Conservation (phyloP, 768 basidiomycete genomes). For the Hypholoma sublateritium region DNA sequence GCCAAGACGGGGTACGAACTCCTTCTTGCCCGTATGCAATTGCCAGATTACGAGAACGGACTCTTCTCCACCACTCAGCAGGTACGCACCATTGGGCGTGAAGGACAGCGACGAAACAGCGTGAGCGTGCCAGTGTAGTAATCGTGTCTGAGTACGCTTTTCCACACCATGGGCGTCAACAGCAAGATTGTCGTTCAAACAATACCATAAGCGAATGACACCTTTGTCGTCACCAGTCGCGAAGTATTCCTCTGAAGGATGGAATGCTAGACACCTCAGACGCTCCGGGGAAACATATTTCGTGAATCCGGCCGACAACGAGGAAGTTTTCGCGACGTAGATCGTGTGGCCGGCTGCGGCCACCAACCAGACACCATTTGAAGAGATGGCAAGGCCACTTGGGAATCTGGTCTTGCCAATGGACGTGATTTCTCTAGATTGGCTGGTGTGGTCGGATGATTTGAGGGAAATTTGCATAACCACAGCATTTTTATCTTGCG, state of each 20-base stretch:
- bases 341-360: conserved; percentile 73
- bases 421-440: conserved; percentile 48
- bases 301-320: conserved; percentile 65
- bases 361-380: conserved; percentile 77
- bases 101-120: conserved; percentile 86
- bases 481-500: conserved; percentile 51
- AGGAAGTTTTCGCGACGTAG: conserved; percentile 65
- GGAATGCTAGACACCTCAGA: conserved; percentile 83
- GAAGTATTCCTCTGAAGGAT: conserved; percentile 90
- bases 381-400: conserved; percentile 68
- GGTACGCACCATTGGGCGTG: conserved; percentile 86
- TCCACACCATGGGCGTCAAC: conserved; percentile 60
- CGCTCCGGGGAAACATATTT: conserved; percentile 82
- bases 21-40: conserved; percentile 81
- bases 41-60: conserved; percentile 98
- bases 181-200: conserved; percentile 62
- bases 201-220: conserved; percentile 89
- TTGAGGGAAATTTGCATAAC: conserved; percentile 67
- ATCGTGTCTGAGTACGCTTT: conserved; percentile 80
- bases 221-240: conserved; percentile 92
- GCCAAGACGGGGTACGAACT: conserved; percentile 91
- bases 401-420: conserved; percentile 71
- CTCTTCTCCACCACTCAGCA: conserved; percentile 94
- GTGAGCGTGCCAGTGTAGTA: conserved; percentile 97
- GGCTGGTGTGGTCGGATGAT: conserved; percentile 39